Conservation (phyloP, 2,329 filamentous ascomycete species). For the Pseudogymnoascus sp. region DNA sequence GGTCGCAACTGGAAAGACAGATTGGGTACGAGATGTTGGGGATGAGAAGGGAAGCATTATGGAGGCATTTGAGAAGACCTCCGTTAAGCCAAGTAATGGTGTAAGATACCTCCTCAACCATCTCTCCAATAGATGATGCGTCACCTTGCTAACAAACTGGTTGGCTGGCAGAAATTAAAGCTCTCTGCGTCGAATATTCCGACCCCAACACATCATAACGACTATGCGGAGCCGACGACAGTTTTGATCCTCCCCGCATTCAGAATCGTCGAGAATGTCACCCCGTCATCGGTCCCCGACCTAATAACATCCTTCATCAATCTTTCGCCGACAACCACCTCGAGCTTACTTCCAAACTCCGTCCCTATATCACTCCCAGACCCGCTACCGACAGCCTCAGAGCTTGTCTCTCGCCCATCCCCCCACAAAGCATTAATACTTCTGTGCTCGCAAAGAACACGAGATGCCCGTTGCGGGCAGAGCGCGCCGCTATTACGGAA, state of each 20-base stretch:
- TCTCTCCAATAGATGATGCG: neutral
- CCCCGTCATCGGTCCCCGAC: conserved; percentile 60
- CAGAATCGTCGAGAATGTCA: conserved; percentile 73
- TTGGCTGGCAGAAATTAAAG: conserved; percentile 62
- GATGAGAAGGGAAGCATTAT: conserved; percentile 83
- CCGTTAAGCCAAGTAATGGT: conserved; percentile 55
- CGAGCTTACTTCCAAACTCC: conserved; percentile 28
- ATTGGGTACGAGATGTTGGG: conserved; percentile 84
- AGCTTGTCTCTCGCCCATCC: conserved; percentile 53
- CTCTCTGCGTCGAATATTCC: conserved; percentile 88
- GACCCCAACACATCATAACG: conserved; percentile 56
- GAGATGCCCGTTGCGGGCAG: conserved; percentile 89
- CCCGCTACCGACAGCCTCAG: conserved; percentile 27
- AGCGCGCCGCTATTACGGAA: conserved; percentile 80
- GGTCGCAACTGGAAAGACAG: conserved; percentile 89
- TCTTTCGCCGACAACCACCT: conserved; percentile 62
- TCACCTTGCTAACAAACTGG: neutral
- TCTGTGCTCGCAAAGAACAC: conserved; percentile 88
- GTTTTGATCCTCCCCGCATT: conserved; percentile 81
- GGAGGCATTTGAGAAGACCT: conserved; percentile 56
- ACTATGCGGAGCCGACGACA: conserved; percentile 62
- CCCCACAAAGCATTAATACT: conserved; percentile 83
- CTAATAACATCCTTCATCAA: conserved; percentile 65
- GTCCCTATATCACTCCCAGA: conserved; percentile 28
- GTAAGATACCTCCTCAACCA: conserved; percentile 38